Evolutionary conservation across 2,329 filamentous ascomycete species (phyloP).

Genomic region (Colletotrichum magnum): DNA sequence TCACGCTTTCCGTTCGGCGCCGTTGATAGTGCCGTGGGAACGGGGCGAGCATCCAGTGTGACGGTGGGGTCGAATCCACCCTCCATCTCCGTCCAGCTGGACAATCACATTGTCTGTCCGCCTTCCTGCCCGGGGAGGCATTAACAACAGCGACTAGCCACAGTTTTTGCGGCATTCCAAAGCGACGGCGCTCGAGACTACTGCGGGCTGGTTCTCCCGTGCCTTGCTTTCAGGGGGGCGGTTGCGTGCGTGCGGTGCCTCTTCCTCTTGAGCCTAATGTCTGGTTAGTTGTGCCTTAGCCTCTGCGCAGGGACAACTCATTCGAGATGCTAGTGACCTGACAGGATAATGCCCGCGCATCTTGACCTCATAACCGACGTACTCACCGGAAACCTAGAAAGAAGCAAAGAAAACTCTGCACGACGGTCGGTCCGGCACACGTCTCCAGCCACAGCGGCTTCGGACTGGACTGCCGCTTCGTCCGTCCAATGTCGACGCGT

Average conservation of each 20-base stretch:
- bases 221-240: conserved; percentile 36
- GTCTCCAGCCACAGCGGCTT: conserved; percentile 34
- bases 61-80: conserved; percentile 27
- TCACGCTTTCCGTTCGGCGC: conserved; percentile 19
- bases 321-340: conserved; percentile 3
- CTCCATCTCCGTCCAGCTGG: conserved; percentile 1
- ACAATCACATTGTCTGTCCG: conserved; percentile 17
- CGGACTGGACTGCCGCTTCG: conserved; percentile 1
- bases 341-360: conserved; percentile 32
- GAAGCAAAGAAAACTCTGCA: conserved; percentile 9
- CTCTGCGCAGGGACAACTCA: conserved; percentile 19
- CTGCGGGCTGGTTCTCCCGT: conserved; percentile 25
- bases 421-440: neutral
- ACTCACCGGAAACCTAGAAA: conserved; percentile 14
- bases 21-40: conserved; percentile 11
- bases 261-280: conserved; percentile 6
- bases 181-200: conserved; percentile 32
- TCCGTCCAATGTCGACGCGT: conserved; percentile 34
- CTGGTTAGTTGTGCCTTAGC: conserved; percentile 2
- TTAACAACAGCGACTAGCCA: conserved; percentile 21
- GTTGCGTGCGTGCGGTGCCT: neutral
- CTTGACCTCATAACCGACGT: conserved; percentile 21
- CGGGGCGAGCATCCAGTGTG: conserved; percentile 1
- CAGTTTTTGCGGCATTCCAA: neutral
- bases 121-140: conserved; percentile 12